A percentile compares a stretch with the other conserved stretches of the same genome.
Conservation (phyloP, 208 protist genomes). For the Trypanosoma caninum region DNA sequence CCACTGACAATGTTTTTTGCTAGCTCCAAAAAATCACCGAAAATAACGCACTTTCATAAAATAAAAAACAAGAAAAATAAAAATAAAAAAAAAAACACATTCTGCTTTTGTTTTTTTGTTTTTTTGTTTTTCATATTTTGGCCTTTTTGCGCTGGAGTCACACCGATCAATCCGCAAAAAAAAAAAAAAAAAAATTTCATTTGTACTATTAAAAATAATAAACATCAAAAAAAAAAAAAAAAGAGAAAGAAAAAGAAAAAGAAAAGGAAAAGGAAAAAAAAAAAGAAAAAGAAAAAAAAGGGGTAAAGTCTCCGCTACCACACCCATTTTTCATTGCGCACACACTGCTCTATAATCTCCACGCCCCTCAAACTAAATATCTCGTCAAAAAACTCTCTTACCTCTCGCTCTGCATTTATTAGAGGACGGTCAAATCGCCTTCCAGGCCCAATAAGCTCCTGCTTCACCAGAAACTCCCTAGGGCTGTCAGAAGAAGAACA, state of each 20-base stretch:
- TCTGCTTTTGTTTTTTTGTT: no score
- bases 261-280: background rate
- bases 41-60: no score
- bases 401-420: constrained; percentile 64
- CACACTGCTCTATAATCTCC: constrained; percentile 45
- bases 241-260: background rate
- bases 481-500: background rate
- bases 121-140: no score
- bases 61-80: no score
- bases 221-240: background rate
- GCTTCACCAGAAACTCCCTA: constrained; percentile 31
- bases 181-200: background rate
- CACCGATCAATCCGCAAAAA: background rate
- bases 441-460: constrained; percentile 44
- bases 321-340: constrained; percentile 36
- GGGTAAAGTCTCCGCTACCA: constrained; percentile 1
- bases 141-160: no score
- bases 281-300: background rate
- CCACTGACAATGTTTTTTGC: no score
- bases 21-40: no score
- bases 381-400: constrained; percentile 63
- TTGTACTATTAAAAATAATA: background rate
- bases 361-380: constrained; percentile 51
- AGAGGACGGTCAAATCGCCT: constrained; percentile 71
- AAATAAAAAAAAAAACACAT: no score